Evolutionary conservation across 1,139 yeast species (phyloP), one percentile per base, ranked within the genome.

Genomic region (Yamadazyma oceani): DNA sequence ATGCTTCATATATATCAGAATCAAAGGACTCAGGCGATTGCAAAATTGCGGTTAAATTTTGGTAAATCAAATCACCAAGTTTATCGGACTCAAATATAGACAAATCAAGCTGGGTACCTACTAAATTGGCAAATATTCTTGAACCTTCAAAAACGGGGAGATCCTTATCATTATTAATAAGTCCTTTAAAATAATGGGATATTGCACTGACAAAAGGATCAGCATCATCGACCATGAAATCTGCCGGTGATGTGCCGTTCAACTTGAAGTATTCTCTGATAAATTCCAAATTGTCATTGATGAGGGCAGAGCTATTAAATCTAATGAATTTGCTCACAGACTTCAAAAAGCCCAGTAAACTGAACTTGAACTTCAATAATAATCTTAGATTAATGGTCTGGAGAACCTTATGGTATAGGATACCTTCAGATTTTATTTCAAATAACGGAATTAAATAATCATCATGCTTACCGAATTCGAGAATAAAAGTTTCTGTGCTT

Each of bases 401-500:
- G 17, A 69, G 49, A 2, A 78, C 58, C 1, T 60, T 69, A 42
- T 77, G 74, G 36, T 74, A 74, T 13, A 85, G 60, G 3, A 66
- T 75, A 12, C 85, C 86, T 53, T 85, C 94, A 3, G 82, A 69
- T 29, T 62, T 64, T 17, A 71, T 62, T 42, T 75, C 81, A 48
- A 80, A 80, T 16, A 84, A 55, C 8, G 64, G 61, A 15, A 64
- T 46, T 22, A 84, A 53, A 3, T 58, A 41, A 54, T 10, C 39
- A 32, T 55, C 69, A 39, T 44, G 63, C 4, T 26, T 49, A 25
- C 50, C 81, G 48, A 28, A 71, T 44, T 39, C 48, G 34, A 64
- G 45, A 8, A 54, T 48, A 41, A 52, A 32, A 43, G 47, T 50
- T 0, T 53, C 54, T 6, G 5, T n/a, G 7, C 21, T 5, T 26